Evolutionary conservation across 2,329 filamentous ascomycete species (phyloP).

Genomic region (Dothidotthia symphoricarpi): DNA sequence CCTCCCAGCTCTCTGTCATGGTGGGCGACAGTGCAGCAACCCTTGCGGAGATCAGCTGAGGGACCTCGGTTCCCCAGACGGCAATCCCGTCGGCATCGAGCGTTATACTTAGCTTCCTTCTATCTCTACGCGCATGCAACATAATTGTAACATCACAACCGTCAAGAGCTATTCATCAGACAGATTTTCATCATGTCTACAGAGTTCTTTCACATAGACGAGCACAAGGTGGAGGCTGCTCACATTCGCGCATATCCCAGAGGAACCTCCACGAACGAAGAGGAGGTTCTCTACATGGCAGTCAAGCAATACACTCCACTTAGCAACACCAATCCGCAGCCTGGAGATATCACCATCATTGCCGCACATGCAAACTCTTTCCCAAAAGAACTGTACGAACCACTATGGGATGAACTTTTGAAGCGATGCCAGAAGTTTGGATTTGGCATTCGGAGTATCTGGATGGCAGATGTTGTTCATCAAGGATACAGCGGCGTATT

Average conservation of each 20-base stretch:
- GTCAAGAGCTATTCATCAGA: no score
- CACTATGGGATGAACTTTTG: conserved; percentile 82
- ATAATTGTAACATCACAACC: no score
- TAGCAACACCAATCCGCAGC: conserved; percentile 64
- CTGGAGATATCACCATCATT: conserved; percentile 80
- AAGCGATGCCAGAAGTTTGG: conserved; percentile 56
- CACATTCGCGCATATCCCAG: conserved; percentile 81
- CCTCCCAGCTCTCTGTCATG: no score
- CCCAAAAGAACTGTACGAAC: conserved; percentile 93
- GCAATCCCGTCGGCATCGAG: no score
- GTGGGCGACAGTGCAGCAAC: no score
- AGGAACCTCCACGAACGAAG: conserved; percentile 69
- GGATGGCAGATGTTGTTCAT: conserved; percentile 85
- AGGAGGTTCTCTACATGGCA: conserved; percentile 69
- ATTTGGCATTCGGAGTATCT: conserved; percentile 75
- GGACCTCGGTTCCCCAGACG: no score
- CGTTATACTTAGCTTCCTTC: background rate
- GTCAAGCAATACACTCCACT: conserved; percentile 87
- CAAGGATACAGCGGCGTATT: conserved; percentile 76
- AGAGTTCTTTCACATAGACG: conserved; percentile 61
- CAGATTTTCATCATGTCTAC: conserved; percentile 42
- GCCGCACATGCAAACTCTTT: conserved; percentile 90
- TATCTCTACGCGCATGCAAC: no score
- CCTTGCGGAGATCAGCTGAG: no score
- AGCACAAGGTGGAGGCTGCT: conserved; percentile 65